Conservation (phyloP, 2,329 filamentous ascomycete species). For the Aspergillus sp. region DNA sequence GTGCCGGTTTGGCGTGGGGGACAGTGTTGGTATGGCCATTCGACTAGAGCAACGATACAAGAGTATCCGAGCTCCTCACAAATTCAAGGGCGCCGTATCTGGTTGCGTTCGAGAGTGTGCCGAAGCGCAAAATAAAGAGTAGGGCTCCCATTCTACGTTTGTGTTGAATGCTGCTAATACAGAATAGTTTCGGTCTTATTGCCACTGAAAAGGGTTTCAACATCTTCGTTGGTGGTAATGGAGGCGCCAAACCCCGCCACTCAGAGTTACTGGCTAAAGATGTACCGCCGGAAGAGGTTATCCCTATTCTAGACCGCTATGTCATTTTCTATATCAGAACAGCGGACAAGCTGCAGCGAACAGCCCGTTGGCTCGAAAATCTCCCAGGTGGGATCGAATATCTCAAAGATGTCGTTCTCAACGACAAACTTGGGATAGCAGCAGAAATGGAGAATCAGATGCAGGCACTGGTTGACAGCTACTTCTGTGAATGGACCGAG, state of each 20-base stretch:
- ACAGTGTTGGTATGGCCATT: slow-evolving; percentile 88
- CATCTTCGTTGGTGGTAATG: slow-evolving; percentile 86
- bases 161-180: slow-evolving; percentile 10
- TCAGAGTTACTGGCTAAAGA: slow-evolving; percentile 83
- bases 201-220: slow-evolving; percentile 93
- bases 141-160: not conserved
- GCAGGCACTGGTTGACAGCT: slow-evolving; percentile 77
- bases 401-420: slow-evolving; percentile 75
- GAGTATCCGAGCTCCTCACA: slow-evolving; percentile 83
- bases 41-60: slow-evolving; percentile 88
- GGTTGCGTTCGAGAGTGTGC: slow-evolving; percentile 92
- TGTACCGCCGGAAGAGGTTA: slow-evolving; percentile 76
- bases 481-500: slow-evolving; percentile 91
- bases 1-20: slow-evolving; percentile 85
- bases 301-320: slow-evolving; percentile 83
- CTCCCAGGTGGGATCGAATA: slow-evolving; percentile 83
- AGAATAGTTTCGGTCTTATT: slow-evolving; percentile 74
- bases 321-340: slow-evolving; percentile 93
- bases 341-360: slow-evolving; percentile 84
- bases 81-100: slow-evolving; percentile 86
- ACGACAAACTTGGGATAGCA: slow-evolving; percentile 83
- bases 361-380: slow-evolving; percentile 81
- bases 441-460: slow-evolving; percentile 84
- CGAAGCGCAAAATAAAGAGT: slow-evolving; percentile 91
- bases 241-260: slow-evolving; percentile 80